A percentile compares a stretch with the other conserved stretches of the same genome.
Evolutionary conservation across 345 rosid species (phyloP).

Genomic region (Lumnitzera littorea): DNA sequence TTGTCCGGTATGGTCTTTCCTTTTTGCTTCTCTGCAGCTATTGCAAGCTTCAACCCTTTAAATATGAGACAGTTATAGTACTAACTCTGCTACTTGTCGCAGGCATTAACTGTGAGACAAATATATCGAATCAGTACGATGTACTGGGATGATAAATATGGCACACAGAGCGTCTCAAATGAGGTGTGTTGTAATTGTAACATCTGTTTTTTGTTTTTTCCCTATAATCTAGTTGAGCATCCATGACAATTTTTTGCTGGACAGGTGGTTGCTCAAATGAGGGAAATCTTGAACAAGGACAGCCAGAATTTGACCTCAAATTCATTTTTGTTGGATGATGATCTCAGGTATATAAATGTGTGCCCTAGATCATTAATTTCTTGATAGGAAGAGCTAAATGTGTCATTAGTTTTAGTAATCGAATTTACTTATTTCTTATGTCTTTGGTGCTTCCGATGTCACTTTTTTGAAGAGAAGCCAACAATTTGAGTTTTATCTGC

Average conservation of each 20-base stretch:
- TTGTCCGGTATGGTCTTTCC: conserved; percentile 59
- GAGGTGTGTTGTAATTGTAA: conserved; percentile 45
- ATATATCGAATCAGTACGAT: conserved; percentile 95
- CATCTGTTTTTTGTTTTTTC: conserved; percentile 1
- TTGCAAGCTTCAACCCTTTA: background rate
- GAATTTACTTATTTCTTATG: background rate
- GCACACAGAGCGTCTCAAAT: conserved; percentile 93
- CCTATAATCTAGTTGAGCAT: conserved; percentile 3
- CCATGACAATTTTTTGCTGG: conserved; percentile 5
- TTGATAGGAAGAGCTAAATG: background rate
- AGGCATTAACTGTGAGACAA: conserved; percentile 91
- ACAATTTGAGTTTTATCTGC: too few relatives aligned
- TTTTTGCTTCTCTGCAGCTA: conserved; percentile 5
- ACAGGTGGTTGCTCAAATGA: conserved; percentile 86
- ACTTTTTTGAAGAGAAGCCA: too few relatives aligned
- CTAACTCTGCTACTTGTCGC: background rate
- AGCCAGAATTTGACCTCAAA: conserved; percentile 70
- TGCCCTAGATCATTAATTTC: background rate
- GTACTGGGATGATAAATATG: conserved; percentile 99
- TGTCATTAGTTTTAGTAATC: background rate
- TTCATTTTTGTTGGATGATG: conserved; percentile 91
- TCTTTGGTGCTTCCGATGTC: too few relatives aligned
- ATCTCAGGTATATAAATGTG: conserved; percentile 54
- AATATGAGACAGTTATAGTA: too few relatives aligned
- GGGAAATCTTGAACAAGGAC: conserved; percentile 78